Base-by-base conservation (phyloP, 768 basidiomycete species). In the Jaapia argillacea region DNA sequence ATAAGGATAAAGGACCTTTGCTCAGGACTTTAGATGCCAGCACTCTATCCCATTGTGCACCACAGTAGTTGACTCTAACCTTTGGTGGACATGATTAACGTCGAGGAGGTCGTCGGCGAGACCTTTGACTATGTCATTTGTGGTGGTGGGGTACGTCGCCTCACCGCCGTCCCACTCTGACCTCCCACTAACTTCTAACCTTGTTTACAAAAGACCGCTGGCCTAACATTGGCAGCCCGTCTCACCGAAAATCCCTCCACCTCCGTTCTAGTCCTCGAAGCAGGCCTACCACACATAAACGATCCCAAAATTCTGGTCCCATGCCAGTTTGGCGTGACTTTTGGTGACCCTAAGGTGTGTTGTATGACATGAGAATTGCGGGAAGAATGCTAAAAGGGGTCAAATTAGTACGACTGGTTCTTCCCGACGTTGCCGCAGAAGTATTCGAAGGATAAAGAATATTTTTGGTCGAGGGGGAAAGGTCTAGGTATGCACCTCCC, bases 231-330 rank as follows among this genome's bases (percentile, higher is more conserved):
- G 18, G 69, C 66, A 13, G 60, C 55, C 6, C 57, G 71, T n/a
- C 58, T 75, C 14, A 53, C 62, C 3, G 67, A 71, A 45, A 62
- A 71, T 49, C 48, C 59, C 1, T 46, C 53, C 18, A 54, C 59
- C 39, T 56, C 57, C 3, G 69, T 74, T 7, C 55, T 69, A n/a
- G 61, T 73, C 12, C 55, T 69, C 44, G 67, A 69, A 48, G 64
- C 65, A 4, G 66, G 65, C 4, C 47, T 46, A 36, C 6, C 6
- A 18, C 7, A 41, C 40, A 10, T 24, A 10, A 18, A 41, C 24
- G 40, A 41, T 21, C 21, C 40, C 18, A 24, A 41, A 6, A 41
- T 41, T 21, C 7, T 10, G 10, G 16, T 33, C 10, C 28, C 28
- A 10, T 10, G 28, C 16, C 10, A 33, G 28, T 16, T 16, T 16